These are phyloP conservation scores for Auriscalpium microsporum DNA, from an alignment of 768 basidiomycete species.

Conservation along the genomic window DNA sequence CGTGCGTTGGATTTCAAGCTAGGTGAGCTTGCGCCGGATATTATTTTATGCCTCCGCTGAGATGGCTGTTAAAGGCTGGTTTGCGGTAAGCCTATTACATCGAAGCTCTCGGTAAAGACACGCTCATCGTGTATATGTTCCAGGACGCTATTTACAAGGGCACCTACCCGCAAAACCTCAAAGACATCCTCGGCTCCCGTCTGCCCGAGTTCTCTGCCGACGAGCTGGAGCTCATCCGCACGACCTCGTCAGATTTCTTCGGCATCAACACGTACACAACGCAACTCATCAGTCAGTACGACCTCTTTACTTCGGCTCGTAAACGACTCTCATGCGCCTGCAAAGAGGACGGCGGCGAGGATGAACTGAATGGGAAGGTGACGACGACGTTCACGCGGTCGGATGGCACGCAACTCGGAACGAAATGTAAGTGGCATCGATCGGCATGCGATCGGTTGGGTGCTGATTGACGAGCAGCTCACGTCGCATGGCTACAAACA, in stretches of 20 bases:
- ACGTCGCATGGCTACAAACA: conserved; percentile 28
- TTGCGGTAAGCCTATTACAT: conserved; percentile 29
- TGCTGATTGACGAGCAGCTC: conserved; percentile 18
- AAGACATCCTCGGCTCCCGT: conserved; percentile 47
- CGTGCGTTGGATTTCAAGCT: conserved; percentile 34
- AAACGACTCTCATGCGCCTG: not conserved
- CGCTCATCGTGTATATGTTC: not conserved
- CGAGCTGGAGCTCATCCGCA: conserved; percentile 45
- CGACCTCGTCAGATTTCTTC: conserved; percentile 60
- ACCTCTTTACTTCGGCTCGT: not conserved
- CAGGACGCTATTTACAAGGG: conserved; percentile 69
- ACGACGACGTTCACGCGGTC: conserved; percentile 55
- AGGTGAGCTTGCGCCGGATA: too few relatives aligned
- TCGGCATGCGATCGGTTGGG: not conserved
- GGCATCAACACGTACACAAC: conserved; percentile 70
- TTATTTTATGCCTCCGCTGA: too few relatives aligned
- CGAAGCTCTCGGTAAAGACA: not conserved
- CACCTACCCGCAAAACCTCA: conserved; percentile 52
- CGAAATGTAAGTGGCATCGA: conserved; percentile 35
- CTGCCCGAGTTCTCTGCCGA: conserved; percentile 50
- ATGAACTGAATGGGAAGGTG: conserved; percentile 55
- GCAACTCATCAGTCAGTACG: conserved; percentile 44
- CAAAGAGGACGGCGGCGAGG: conserved; percentile 48
- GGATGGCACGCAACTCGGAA: conserved; percentile 57
- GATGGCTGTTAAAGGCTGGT: too few relatives aligned